A percentile compares a stretch with the other conserved stretches of the same genome.
phyloP scores from a whole-genome alignment of 257 asterid species.

The Capsicum chinense region DNA sequence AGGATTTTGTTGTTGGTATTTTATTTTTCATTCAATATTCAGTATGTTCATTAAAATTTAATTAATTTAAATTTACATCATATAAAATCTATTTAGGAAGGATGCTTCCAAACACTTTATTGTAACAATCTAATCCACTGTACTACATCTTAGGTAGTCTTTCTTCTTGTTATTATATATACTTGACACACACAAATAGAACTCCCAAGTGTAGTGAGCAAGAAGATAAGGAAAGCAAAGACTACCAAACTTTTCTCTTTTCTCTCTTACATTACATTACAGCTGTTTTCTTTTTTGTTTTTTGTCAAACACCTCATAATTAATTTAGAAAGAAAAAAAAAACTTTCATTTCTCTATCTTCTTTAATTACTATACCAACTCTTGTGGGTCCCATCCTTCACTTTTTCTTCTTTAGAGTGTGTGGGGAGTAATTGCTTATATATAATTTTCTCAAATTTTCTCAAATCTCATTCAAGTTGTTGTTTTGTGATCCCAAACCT shows the following conservation, averaged over 20 bases:
- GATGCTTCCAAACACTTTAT: background rate
- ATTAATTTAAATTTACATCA: background rate
- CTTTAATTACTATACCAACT: constrained; percentile 11
- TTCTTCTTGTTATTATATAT: background rate
- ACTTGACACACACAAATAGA: background rate
- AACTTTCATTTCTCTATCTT: background rate
- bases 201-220: background rate
- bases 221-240: background rate
- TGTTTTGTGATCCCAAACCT: constrained; percentile 5
- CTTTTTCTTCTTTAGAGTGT: background rate
- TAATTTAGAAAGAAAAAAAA: background rate
- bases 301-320: background rate
- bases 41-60: background rate
- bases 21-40: no score
- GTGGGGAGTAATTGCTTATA: constrained; percentile 13
- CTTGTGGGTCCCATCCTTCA: constrained; percentile 3
- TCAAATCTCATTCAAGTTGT: background rate
- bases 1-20: background rate
- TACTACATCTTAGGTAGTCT: background rate
- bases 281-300: background rate
- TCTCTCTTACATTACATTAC: background rate
- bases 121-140: background rate
- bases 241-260: constrained; percentile 30
- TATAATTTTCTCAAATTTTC: background rate
- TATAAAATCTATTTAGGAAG: background rate